Base-by-base conservation (phyloP, 2,329 filamentous ascomycete genomes). In the Trichothecium sympodiale region DNA sequence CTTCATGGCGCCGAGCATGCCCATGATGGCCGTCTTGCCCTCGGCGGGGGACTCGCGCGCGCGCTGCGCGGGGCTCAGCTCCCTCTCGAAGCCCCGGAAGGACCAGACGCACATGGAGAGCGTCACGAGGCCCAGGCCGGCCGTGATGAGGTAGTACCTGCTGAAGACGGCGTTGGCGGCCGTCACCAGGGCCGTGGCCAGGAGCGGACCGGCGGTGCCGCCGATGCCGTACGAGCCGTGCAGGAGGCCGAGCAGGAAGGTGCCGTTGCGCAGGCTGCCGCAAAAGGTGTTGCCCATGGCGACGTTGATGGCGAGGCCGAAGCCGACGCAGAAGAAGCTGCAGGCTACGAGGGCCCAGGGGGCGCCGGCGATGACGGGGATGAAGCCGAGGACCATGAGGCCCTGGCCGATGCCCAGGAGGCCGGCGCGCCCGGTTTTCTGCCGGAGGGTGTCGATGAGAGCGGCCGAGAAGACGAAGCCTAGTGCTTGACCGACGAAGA, bases 381-480 rank as follows among this genome's bases (percentile, higher is more conserved):
- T 54, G 52, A 79, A 87, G 10, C 72, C 81, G 14, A 66, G 48
- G 1, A 68, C 59, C 50, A 84, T 65, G 39, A 79, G 50, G 2
- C 60, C 18, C 49, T 79, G 69, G 17, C 73, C 62, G 10, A 81
- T 38, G 26, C 77, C 72, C 17, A 86, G 62, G 1, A 75, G 69
- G 45, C 67, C 75, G 4, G 76, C 75, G 33, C 80, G 71, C 7
- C 85, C 83, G 3, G 87, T 56, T 15, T 69, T 69, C 5, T 61
- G 58, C 36, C 78, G 68, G 4, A 87, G 60, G 1, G 60, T 55
- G 47, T 87, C 79, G n/a, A 80, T 70, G 41, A 80, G 65, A 27
- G 79, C 71, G 1, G 84, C 84, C 1, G 81, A 80, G 10, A 69
- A 55, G 49, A 93, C 77, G 59, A 86, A 93, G 13, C 85, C 85